Evolutionary conservation across 2,329 filamentous ascomycete genomes (phyloP), one percentile per base, ranked within the genome.

Genomic region (Fusarium udum): DNA sequence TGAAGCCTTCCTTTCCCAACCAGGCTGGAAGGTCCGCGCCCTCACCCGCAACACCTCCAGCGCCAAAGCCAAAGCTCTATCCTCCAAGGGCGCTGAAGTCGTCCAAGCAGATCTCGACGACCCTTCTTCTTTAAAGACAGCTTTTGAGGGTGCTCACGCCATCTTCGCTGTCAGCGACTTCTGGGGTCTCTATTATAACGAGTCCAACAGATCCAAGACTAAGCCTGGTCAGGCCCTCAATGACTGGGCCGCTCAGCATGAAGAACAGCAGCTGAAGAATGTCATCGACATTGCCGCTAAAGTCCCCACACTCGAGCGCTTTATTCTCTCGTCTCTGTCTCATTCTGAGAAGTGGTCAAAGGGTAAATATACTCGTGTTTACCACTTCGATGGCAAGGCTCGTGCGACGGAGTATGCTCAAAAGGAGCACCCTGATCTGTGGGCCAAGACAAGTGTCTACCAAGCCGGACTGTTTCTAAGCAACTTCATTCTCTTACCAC

Each of bases 381-480:
- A 82, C 53, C 83, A 86, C 70, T 85, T 84, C 62, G 82, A 85
- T 45, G 75, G 78, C 18, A 86, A 86, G 69, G 83, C 82, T 10
- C 74, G 75, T 2, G 79, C 77, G 10, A 78, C 73, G 5, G 72
- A 77, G 6, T 84, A 84, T 52, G 71, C 42, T 0, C 62, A 57
- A 10, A 42, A 62, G 9, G 64, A 22, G 3, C 59, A 77, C 2
- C 76, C 76, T 4, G 64, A 61, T 9, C 64, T 78, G 2, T 75
- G 69, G 76, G 43, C 53, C 24, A 78, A 76, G 63, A 78, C 75
- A 6, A 78, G 75, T 28, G 52, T 70, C 4, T 69, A 66, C 6
- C 67, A 75, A 22, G 63, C 73, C 11, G 75, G 76, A 0, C 11
- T 67, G 0, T 78, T 74, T n/a, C 20, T 78, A 7, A 71, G 53